Conservation (phyloP, 1,139 yeast species). For the Saccharomyces hybrid region DNA sequence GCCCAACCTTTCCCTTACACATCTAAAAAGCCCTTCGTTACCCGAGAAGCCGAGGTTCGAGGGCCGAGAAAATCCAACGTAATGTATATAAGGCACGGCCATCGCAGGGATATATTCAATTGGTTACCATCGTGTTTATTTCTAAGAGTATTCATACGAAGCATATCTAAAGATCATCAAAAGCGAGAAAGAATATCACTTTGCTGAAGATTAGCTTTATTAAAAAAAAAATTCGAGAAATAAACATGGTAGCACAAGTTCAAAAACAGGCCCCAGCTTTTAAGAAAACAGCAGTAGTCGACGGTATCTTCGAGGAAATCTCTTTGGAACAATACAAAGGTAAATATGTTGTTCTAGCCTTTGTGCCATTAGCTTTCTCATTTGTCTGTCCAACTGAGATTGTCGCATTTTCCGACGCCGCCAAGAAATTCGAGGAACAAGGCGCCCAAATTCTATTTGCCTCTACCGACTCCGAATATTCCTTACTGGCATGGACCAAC, state of each 20-base stretch:
- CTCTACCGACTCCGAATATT: constrained; percentile 96
- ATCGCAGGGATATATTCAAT: constrained; percentile 1
- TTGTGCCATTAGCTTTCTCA: constrained; percentile 98
- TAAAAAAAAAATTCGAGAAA: too few species aligned
- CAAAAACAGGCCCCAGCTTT: constrained; percentile 95
- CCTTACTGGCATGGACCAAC: constrained; percentile 96
- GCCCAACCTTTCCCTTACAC: neutral
- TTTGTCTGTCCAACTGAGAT: constrained; percentile 99
- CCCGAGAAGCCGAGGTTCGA: neutral
- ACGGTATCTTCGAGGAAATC: constrained; percentile 91
- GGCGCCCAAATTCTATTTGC: constrained; percentile 89
- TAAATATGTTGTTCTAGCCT: constrained; percentile 93
- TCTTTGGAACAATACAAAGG: constrained; percentile 93
- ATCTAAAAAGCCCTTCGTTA: neutral
- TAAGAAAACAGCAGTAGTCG: constrained; percentile 93
- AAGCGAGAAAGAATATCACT: too few species aligned
- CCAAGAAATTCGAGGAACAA: constrained; percentile 77
- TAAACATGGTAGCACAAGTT: constrained; percentile 72
- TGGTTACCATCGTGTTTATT: too few species aligned
- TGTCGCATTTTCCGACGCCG: constrained; percentile 96
- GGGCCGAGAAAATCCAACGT: too few species aligned
- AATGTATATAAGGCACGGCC: too few species aligned
- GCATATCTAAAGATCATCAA: too few species aligned
- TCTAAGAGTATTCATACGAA: too few species aligned
- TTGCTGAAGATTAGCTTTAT: too few species aligned